A percentile compares a stretch with the other conserved stretches of the same genome.
Conservation (phyloP, 139 green algal genomes). For the Closterium sp. region DNA sequence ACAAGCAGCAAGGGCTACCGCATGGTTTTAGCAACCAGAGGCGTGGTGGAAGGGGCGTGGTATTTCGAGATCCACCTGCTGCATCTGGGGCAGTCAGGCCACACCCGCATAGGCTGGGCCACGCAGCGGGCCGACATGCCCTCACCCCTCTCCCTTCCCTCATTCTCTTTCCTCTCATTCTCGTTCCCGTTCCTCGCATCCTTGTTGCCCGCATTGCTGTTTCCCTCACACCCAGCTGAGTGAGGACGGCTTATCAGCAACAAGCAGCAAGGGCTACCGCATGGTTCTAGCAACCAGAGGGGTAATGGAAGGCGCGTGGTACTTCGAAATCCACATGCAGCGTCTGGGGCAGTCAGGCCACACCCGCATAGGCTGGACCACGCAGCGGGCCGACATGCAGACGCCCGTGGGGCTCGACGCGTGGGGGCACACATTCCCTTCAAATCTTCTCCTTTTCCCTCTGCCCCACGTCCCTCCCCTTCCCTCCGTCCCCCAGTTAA, state of each 20-base stretch:
- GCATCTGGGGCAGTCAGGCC: slow-evolving; percentile 53
- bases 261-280: slow-evolving; percentile 53
- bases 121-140: slow-evolving; percentile 46
- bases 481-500: slow-evolving; percentile 5
- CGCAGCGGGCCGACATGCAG: slow-evolving; percentile 37
- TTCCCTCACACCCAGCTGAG: slow-evolving; percentile 6
- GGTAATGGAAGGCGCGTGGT: slow-evolving; percentile 51
- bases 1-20: slow-evolving; percentile 53
- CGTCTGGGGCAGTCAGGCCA: slow-evolving; percentile 55
- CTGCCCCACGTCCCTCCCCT: too few relatives aligned
- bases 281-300: slow-evolving; percentile 49
- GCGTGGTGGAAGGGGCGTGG: slow-evolving; percentile 47
- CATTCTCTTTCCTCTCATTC: too few relatives aligned
- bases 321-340: slow-evolving; percentile 54
- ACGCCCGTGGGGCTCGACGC: too few relatives aligned
- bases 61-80: slow-evolving; percentile 56
- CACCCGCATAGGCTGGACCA: slow-evolving; percentile 54
- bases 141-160: not conserved
- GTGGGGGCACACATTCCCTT: too few relatives aligned
- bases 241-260: slow-evolving; percentile 38
- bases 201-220: too few relatives aligned
- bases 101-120: slow-evolving; percentile 55
- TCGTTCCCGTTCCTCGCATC: too few relatives aligned
- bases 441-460: not conserved
- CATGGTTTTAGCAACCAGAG: slow-evolving; percentile 47